Conservation (phyloP, 2,329 filamentous ascomycete species). For the Fusarium pilosicola region DNA sequence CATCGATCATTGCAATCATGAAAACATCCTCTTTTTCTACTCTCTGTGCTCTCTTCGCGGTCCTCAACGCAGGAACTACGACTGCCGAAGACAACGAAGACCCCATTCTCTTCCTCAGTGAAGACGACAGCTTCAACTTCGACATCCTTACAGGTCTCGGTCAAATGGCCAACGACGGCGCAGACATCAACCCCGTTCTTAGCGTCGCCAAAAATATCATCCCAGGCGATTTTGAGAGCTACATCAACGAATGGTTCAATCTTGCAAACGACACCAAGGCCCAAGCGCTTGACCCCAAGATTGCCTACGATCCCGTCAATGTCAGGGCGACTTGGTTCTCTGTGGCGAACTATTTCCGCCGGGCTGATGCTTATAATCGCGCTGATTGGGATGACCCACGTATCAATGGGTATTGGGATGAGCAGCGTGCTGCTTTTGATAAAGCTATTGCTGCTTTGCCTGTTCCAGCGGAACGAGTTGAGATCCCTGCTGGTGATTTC, state of each 20-base stretch:
- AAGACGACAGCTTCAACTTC: constrained; percentile 28
- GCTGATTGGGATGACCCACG: constrained; percentile 53
- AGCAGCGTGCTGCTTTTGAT: constrained; percentile 52
- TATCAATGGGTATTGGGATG: constrained; percentile 51
- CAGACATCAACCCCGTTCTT: constrained; percentile 48
- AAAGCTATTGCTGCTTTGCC: constrained; percentile 50
- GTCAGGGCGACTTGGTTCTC: constrained; percentile 48
- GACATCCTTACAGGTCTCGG: constrained; percentile 22
- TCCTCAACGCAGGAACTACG: not conserved
- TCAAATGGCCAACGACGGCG: constrained; percentile 7
- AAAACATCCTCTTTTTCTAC: not conserved
- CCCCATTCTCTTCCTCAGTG: constrained; percentile 14
- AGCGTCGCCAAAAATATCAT: constrained; percentile 40
- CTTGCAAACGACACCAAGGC: constrained; percentile 39
- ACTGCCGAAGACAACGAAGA: not conserved
- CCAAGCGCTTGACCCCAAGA: constrained; percentile 28
- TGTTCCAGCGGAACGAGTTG: constrained; percentile 49
- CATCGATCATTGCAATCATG: not conserved
- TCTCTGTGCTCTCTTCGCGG: accelerated
- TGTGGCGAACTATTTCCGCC: constrained; percentile 54
- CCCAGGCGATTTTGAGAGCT: constrained; percentile 39
- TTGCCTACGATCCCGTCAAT: constrained; percentile 36
- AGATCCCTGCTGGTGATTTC: constrained; percentile 44
- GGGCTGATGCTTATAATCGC: constrained; percentile 55
- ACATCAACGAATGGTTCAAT: constrained; percentile 29